Conservation (phyloP, 768 basidiomycete species). For the Cystobasidium onofrii region DNA sequence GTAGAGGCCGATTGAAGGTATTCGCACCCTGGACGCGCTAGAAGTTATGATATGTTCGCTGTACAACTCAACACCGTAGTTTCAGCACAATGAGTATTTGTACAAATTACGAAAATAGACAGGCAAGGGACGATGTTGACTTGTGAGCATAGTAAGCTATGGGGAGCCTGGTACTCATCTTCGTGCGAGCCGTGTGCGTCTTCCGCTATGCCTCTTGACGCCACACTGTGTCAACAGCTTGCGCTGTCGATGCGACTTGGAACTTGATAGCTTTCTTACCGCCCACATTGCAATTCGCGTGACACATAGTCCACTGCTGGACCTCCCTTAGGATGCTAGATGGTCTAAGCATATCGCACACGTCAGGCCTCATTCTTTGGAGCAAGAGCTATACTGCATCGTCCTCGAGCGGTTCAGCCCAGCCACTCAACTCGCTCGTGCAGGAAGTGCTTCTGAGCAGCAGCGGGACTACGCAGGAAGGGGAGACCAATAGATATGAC, state of each 20-base stretch:
- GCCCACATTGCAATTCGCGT: too few relatives aligned
- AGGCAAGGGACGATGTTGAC: neutral
- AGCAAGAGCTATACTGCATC: conserved; percentile 8
- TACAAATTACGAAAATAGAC: neutral
- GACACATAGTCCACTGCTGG: too few relatives aligned
- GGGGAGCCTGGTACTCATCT: too few relatives aligned
- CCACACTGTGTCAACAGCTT: too few relatives aligned
- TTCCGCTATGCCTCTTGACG: too few relatives aligned
- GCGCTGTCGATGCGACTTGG: too few relatives aligned
- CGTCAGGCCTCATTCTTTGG: conserved; percentile 23
- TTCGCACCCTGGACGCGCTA: neutral
- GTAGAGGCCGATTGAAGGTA: neutral
- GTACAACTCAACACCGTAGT: neutral
- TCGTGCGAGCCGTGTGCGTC: too few relatives aligned
- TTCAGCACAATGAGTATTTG: neutral
- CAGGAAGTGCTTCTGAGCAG: conserved; percentile 29
- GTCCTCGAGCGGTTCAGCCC: neutral
- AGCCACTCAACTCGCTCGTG: conserved; percentile 30
- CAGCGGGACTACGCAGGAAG: conserved; percentile 2
- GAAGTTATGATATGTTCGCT: neutral
- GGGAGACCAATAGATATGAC: conserved; percentile 13
- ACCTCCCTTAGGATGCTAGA: conserved; percentile 1
- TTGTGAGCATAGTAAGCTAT: too few relatives aligned
- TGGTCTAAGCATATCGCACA: conserved; percentile 7
- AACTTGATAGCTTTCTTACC: too few relatives aligned